These are phyloP conservation scores for Macrolepiota dolichaula DNA, from an alignment of 768 basidiomycete genomes.

Conservation along the genomic window DNA sequence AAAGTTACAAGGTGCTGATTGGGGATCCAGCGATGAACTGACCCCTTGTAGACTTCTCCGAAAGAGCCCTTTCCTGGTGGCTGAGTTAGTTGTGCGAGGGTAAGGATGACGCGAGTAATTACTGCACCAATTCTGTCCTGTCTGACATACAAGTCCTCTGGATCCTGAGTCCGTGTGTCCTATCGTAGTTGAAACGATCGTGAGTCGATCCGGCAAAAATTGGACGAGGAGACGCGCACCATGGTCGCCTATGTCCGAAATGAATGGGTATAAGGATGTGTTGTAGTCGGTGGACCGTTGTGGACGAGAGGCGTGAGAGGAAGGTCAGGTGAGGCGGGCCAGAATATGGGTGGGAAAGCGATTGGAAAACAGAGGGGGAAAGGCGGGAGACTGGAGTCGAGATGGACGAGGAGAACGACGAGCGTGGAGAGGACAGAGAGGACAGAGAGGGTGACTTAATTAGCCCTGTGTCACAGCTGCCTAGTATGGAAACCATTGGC, in stretches of 20 bases:
- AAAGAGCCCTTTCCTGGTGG: slow-evolving; percentile 94
- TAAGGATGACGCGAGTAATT: slow-evolving; percentile 6
- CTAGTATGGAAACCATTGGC: background rate
- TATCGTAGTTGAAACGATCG: slow-evolving; percentile 28
- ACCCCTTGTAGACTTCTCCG: slow-evolving; percentile 99
- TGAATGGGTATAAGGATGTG: background rate
- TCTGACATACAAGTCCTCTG: slow-evolving; percentile 95
- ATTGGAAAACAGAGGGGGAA: background rate
- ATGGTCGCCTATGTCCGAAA: slow-evolving; percentile 17
- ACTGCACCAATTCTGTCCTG: slow-evolving; percentile 90
- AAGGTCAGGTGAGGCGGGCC: background rate
- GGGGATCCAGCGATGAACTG: slow-evolving; percentile 17
- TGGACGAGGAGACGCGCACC: slow-evolving; percentile 17
- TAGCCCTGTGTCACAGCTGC: slow-evolving; percentile 3
- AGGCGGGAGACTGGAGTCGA: background rate
- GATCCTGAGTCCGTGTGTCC: slow-evolving; percentile 78
- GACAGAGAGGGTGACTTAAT: slow-evolving; percentile 11
- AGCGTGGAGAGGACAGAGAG: background rate
- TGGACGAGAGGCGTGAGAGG: background rate
- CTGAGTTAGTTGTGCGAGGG: slow-evolving; percentile 9
- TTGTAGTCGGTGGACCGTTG: slow-evolving; percentile 23
- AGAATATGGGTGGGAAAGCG: background rate
- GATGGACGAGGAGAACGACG: background rate
- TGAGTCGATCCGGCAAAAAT: slow-evolving; percentile 17
- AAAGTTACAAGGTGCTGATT: slow-evolving; percentile 17